Evolutionary conservation across 345 rosid genomes (phyloP).

Genomic region (Lepidium aucheri): DNA sequence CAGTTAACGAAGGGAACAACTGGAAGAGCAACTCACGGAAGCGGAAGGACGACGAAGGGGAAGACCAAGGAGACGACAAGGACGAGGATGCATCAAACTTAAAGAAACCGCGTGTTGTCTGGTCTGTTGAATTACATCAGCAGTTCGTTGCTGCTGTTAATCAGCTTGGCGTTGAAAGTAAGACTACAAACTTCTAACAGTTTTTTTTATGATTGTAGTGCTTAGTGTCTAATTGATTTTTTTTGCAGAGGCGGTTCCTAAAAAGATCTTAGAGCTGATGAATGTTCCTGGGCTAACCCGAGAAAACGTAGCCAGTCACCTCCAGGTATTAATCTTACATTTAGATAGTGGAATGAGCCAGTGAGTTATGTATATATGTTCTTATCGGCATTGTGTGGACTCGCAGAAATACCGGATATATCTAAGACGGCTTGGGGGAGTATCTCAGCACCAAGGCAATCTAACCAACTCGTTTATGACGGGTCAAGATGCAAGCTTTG

Average conservation of each 20-base stretch:
- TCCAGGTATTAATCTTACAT: conserved; percentile 54
- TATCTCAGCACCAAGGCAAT: conserved; percentile 59
- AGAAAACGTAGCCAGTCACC: conserved; percentile 88
- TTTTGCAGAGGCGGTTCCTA: conserved; percentile 76
- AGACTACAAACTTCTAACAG: conserved; percentile 12
- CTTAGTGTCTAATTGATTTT: neutral
- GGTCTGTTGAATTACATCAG: conserved; percentile 91
- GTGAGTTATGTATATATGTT: neutral
- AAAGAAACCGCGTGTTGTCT: conserved; percentile 80
- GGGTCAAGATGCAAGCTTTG: conserved; percentile 63
- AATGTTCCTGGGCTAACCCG: conserved; percentile 86
- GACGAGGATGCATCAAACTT: conserved; percentile 69
- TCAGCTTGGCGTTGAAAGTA: conserved; percentile 89
- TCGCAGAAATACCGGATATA: conserved; percentile 89
- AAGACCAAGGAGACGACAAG: conserved; percentile 59
- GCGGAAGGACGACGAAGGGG: conserved; percentile 54
- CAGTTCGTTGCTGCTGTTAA: conserved; percentile 84
- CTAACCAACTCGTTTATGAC: conserved; percentile 51
- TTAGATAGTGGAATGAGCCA: neutral
- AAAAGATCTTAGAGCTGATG: conserved; percentile 90
- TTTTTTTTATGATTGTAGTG: neutral
- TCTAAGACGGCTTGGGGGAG: conserved; percentile 92
- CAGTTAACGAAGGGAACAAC: conserved; percentile 53
- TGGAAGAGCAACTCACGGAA: conserved; percentile 28
- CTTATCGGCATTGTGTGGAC: neutral